Evolutionary conservation across 2,329 filamentous ascomycete genomes (phyloP).

Genomic region (Sarocladium kiliense): DNA sequence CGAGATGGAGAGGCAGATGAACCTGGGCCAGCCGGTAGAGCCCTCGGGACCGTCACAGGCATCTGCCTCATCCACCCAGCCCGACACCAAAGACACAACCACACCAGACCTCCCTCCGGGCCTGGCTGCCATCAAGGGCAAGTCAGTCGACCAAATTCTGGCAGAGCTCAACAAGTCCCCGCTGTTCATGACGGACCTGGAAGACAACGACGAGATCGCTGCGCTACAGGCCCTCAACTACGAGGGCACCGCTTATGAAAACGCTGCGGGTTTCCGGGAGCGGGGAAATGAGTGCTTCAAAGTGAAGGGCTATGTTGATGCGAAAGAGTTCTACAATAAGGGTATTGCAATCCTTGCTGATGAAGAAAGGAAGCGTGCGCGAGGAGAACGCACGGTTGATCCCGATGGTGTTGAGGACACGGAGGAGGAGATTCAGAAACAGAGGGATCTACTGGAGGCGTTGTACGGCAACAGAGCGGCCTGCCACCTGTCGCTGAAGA

Average conservation of each 20-base stretch:
- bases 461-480: slow-evolving; percentile 84
- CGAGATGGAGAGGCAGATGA: slow-evolving; percentile 31
- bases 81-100: slow-evolving; percentile 18
- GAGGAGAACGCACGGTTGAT: slow-evolving; percentile 26
- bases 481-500: slow-evolving; percentile 81
- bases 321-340: slow-evolving; percentile 87
- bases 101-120: slow-evolving; percentile 42
- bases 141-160: slow-evolving; percentile 50
- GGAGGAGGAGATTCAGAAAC: slow-evolving; percentile 54
- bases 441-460: slow-evolving; percentile 64
- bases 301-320: slow-evolving; percentile 69
- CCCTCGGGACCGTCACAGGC: background rate
- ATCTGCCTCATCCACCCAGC: background rate
- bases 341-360: slow-evolving; percentile 67
- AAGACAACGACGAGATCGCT: slow-evolving; percentile 71
- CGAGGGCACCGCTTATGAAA: slow-evolving; percentile 82
- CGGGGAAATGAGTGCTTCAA: slow-evolving; percentile 87
- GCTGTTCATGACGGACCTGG: slow-evolving; percentile 93
- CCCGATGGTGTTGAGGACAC: slow-evolving; percentile 24
- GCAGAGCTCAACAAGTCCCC: slow-evolving; percentile 60
- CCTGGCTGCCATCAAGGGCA: slow-evolving; percentile 32
- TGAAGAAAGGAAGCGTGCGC: slow-evolving; percentile 53
- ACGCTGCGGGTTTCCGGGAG: slow-evolving; percentile 79
- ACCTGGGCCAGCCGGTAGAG: slow-evolving; percentile 12
- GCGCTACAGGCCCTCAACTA: slow-evolving; percentile 87